Evolutionary conservation across 2,329 filamentous ascomycete genomes (phyloP), one percentile per base, ranked within the genome.

Genomic region (Pseudogymnoascus sp.): DNA sequence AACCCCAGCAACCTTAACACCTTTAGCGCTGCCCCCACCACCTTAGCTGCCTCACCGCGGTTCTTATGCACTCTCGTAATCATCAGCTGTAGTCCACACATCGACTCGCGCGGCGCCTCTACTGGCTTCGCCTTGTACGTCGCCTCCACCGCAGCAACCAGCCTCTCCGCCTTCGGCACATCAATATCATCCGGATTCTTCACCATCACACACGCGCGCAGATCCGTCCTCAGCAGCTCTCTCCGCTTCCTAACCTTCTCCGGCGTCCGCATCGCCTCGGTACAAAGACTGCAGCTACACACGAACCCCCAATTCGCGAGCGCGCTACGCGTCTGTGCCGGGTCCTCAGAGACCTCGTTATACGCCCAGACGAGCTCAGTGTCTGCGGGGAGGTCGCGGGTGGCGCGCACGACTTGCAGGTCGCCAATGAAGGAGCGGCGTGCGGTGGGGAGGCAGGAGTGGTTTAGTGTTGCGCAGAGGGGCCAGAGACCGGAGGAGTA

Each of bases 341-440:
- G 68, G 8, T 75, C 69, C 3, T 75, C 69, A 0, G 69, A 64
- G 3, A 68, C 64, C 1, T 67, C 42, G 1, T 65, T 60, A 1
- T 63, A 3, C 1, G 73, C 69, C 2, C 62, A 14, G 2, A 66
- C 63, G 65, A 86, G 66, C 69, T 86, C 82, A 0, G 80, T 77
- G 28, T 74, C 73, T 0, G 77, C 65, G 0, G 73, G 65, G 0
- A 85, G 69, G 46, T 81, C 76, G 8, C 67, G 67, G 0, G 76
- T 71, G 0, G 82, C 82, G 6, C 80, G 79, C 21, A 84, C 60
- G 6, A 84, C 75, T 65, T 77, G 74, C 73, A 85, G 76, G 66
- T 86, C 82, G 2, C 82, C 82, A 38, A 85, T 81, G 68, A 83
- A 84, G 0, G 76, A 70, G 14, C 79, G 79, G 0, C 63, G 65